These are phyloP conservation scores for Beauveria medogensis DNA, from an alignment of 2,329 filamentous ascomycete genomes.

Conservation along the genomic window DNA sequence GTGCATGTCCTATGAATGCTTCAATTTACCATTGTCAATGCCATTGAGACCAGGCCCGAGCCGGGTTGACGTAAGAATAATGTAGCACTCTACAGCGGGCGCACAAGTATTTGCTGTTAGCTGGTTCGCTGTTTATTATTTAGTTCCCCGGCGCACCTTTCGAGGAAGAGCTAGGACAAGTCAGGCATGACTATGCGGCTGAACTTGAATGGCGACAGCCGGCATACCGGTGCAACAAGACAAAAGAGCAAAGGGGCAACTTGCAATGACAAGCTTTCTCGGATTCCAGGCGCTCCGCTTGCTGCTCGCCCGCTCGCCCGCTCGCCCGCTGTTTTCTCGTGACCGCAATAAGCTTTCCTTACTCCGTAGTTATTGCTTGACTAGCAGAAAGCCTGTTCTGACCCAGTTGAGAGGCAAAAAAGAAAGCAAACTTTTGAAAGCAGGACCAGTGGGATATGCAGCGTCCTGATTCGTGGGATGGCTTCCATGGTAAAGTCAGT, in stretches of 20 bases:
- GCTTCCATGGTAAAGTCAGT: too few relatives aligned
- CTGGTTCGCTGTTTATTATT: too few relatives aligned
- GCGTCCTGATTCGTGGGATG: neutral
- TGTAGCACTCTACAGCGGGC: neutral
- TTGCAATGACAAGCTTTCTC: neutral
- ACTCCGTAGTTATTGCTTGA: neutral
- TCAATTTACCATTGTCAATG: neutral
- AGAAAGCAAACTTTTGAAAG: neutral
- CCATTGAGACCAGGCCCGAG: neutral
- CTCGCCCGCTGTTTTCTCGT: neutral
- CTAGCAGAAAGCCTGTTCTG: neutral
- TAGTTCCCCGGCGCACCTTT: too few relatives aligned
- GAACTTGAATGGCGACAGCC: too few relatives aligned
- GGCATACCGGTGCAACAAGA: too few relatives aligned
- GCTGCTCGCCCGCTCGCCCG: too few relatives aligned
- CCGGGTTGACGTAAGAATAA: neutral
- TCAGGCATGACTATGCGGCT: too few relatives aligned
- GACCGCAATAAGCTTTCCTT: constrained; percentile 3
- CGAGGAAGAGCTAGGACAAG: too few relatives aligned
- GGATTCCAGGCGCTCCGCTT: neutral
- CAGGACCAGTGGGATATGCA: neutral
- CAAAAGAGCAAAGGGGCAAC: too few relatives aligned
- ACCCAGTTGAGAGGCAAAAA: neutral
- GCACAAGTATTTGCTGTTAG: neutral
- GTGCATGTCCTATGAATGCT: neutral